Conservation (phyloP, 1,284 basidiomycete genomes). For the Mrakiaceae sp. region DNA sequence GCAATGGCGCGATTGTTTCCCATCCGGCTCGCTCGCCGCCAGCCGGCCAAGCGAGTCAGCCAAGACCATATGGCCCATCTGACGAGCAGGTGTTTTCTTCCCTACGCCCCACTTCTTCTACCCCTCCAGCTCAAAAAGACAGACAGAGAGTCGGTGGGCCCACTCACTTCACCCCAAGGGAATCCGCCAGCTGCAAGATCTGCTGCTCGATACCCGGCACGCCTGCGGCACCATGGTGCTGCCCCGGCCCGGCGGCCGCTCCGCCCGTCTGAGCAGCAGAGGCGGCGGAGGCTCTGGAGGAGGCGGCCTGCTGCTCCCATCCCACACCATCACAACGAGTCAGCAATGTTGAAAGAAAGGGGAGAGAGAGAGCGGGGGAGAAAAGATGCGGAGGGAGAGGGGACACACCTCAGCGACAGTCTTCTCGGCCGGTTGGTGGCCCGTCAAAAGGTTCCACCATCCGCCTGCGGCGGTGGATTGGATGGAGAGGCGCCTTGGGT, state of each 20-base stretch:
- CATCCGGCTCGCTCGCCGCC: too few species aligned
- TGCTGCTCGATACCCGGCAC: constrained; percentile 4
- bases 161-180: constrained; percentile 16
- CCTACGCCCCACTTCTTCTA: too few species aligned
- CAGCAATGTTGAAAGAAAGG: too few species aligned
- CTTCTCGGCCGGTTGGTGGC: neutral
- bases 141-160: neutral
- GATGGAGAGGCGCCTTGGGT: constrained; percentile 4
- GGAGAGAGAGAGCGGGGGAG: neutral
- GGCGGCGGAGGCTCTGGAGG: neutral
- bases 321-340: neutral
- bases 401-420: constrained; percentile 7
- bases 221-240: neutral
- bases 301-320: neutral
- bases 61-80: too few species aligned
- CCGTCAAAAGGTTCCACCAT: constrained; percentile 14
- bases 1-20: too few species aligned
- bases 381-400: neutral
- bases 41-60: too few species aligned
- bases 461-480: constrained; percentile 12
- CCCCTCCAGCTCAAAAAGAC: neutral
- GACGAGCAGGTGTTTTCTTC: too few species aligned
- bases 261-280: neutral
- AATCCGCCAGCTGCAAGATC: constrained; percentile 12
- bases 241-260: neutral